Evolutionary conservation across 164 flowering plant genomes (phyloP).

Genomic region (Berberis vulgaris): DNA sequence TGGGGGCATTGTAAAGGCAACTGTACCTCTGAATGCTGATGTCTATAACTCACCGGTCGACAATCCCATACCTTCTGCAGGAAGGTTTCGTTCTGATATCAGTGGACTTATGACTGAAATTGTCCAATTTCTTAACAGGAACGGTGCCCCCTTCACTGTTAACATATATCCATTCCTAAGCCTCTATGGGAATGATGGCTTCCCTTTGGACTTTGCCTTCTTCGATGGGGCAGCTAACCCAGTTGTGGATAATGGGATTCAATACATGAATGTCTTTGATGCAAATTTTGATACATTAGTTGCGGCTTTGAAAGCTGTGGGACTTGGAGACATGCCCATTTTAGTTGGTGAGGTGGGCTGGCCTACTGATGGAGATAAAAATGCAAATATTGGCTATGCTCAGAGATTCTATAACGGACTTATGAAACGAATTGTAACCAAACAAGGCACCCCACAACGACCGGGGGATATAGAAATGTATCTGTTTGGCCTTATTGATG

Average conservation of each 20-base stretch:
- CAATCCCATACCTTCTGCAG: conserved; percentile 38
- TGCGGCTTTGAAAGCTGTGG: conserved; percentile 23
- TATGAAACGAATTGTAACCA: conserved; percentile 17
- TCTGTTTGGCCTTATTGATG: conserved; percentile 40
- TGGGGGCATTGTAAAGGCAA: conserved; percentile 35
- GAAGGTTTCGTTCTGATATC: conserved; percentile 35
- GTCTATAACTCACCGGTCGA: conserved; percentile 29
- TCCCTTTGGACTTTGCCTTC: conserved; percentile 43
- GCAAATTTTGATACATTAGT: conserved; percentile 45
- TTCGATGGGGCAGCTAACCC: conserved; percentile 32
- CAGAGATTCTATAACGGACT: conserved; percentile 33
- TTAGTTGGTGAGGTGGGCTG: conserved; percentile 49
- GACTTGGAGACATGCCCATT: conserved; percentile 29
- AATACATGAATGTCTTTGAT: conserved; percentile 36
- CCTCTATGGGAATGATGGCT: conserved; percentile 23
- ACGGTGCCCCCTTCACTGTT: conserved; percentile 37
- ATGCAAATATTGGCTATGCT: conserved; percentile 26
- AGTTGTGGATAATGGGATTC: conserved; percentile 17
- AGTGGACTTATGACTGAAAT: conserved; percentile 27
- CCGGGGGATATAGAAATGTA: conserved; percentile 30
- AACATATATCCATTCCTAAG: conserved; percentile 43
- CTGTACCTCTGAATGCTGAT: conserved; percentile 48
- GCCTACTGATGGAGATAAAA: conserved; percentile 45
- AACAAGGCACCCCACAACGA: conserved; percentile 37
- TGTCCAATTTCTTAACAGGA: conserved; percentile 29